phyloP scores from a whole-genome alignment of 768 basidiomycete genomes.

The Boletus huronensis region DNA sequence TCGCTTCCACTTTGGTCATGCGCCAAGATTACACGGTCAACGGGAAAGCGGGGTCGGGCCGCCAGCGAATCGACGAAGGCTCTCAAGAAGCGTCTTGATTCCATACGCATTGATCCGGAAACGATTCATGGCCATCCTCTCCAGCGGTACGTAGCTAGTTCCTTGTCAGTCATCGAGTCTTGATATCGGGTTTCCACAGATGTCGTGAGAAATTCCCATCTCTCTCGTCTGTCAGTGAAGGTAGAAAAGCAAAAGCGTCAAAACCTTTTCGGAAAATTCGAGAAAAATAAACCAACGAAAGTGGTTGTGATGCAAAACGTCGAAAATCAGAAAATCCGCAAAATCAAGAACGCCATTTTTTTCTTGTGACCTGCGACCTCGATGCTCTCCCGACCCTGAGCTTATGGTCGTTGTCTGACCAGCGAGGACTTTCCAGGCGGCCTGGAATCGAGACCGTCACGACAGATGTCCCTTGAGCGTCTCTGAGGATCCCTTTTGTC shows the following conservation, averaged over 20 bases:
- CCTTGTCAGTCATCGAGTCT: neutral
- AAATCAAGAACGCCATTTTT: neutral
- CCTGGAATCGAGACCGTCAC: neutral
- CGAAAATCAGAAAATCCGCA: neutral
- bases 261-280: neutral
- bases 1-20: conserved; percentile 12
- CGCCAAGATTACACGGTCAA: conserved; percentile 16
- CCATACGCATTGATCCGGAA: conserved; percentile 2
- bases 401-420: neutral
- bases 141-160: neutral
- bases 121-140: conserved; percentile 3
- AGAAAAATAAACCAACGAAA: neutral
- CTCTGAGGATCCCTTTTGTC: neutral
- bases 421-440: neutral
- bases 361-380: neutral
- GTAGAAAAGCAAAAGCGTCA: neutral
- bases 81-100: conserved; percentile 8
- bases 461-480: neutral
- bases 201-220: neutral
- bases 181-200: neutral
- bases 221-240: neutral
- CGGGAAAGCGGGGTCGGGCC: conserved; percentile 1
- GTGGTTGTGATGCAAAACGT: neutral
- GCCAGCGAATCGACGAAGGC: neutral
- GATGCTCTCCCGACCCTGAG: neutral